Percentiles rank a stretch among this genome's conserved stretches.
Evolutionary conservation across 2,329 filamentous ascomycete species (phyloP).

Genomic region (Penicillium concentricum): DNA sequence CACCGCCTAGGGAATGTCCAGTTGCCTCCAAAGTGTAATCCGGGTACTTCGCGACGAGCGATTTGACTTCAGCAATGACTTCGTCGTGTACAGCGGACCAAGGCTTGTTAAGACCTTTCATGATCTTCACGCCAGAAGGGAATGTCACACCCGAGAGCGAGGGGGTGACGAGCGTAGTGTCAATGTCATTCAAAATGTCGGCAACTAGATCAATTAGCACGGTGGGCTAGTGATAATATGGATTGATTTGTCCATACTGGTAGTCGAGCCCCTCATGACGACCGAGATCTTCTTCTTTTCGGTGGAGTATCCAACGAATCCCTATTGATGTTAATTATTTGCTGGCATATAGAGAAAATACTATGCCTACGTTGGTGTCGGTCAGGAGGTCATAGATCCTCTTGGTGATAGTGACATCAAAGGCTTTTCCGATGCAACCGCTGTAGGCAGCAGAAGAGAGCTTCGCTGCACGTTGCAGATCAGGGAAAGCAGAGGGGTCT

Average conservation of each 20-base stretch:
- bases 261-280: conserved; percentile 33
- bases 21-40: conserved; percentile 31
- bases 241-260: conserved; percentile 10
- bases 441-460: conserved; percentile 33
- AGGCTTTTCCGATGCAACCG: conserved; percentile 26
- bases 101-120: conserved; percentile 27
- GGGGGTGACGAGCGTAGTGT: conserved; percentile 25
- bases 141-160: conserved; percentile 30
- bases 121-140: conserved; percentile 27
- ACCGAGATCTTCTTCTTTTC: conserved; percentile 28
- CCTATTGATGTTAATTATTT: conserved; percentile 13
- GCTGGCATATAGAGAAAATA: not conserved
- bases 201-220: conserved; percentile 7
- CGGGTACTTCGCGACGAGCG: conserved; percentile 27
- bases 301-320: conserved; percentile 30
- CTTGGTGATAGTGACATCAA: conserved; percentile 34
- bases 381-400: conserved; percentile 23
- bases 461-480: conserved; percentile 28
- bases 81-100: conserved; percentile 31
- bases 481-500: conserved; percentile 20
- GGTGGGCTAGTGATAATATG: too few relatives aligned
- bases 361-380: conserved; percentile 22
- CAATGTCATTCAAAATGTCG: conserved; percentile 29
- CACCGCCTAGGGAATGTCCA: conserved; percentile 33
- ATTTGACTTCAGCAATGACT: conserved; percentile 29